Percentiles rank a stretch among this genome's conserved stretches.
Evolutionary conservation across 116 monocot species (phyloP).

Genomic region (Thalassia testudinum): DNA sequence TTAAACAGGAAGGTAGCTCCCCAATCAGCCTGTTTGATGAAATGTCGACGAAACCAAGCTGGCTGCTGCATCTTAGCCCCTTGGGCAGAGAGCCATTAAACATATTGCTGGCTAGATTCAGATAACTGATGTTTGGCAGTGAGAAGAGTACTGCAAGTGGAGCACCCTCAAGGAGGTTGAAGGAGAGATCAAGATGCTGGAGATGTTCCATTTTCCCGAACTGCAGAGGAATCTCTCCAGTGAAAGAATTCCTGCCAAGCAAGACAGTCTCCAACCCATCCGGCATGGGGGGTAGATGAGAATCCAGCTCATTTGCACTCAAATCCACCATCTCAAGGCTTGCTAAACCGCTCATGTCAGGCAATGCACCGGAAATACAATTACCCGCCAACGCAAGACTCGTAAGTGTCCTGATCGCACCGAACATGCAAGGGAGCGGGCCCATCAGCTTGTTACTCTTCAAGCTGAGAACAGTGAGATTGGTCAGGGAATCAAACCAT

Average conservation of each 20-base stretch:
- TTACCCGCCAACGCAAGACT: conserved; percentile 58
- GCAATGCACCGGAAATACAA: conserved; percentile 54
- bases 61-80: conserved; percentile 38
- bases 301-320: conserved; percentile 56
- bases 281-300: conserved; percentile 48
- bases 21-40: conserved; percentile 61
- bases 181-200: conserved; percentile 88
- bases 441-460: conserved; percentile 60
- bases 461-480: conserved; percentile 65
- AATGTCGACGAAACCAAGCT: conserved; percentile 80
- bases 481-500: conserved; percentile 59
- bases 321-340: conserved; percentile 71
- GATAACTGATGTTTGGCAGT: conserved; percentile 70
- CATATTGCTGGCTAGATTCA: conserved; percentile 75
- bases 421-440: conserved; percentile 41
- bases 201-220: conserved; percentile 38
- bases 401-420: conserved; percentile 29
- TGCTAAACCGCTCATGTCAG: conserved; percentile 45
- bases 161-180: conserved; percentile 44
- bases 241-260: conserved; percentile 62
- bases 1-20: conserved; percentile 57
- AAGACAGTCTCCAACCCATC: conserved; percentile 52
- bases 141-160: conserved; percentile 47
- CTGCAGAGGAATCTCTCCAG: conserved; percentile 48
- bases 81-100: conserved; percentile 56